phyloP scores from a whole-genome alignment of 331 rosid genomes.

The Rosa hybrid region DNA sequence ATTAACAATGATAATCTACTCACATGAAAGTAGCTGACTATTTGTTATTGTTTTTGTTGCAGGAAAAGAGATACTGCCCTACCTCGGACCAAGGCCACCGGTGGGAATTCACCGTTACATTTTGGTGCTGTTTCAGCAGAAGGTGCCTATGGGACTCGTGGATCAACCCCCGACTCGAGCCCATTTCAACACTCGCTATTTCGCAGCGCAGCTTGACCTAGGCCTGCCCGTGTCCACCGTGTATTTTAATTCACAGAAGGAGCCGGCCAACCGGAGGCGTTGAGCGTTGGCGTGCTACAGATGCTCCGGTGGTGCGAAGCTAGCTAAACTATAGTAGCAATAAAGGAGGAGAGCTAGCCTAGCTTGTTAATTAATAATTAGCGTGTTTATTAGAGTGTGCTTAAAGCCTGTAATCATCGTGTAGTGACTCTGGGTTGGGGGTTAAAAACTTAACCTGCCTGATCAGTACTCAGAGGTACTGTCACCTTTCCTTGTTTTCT shows the following conservation, averaged over 20 bases:
- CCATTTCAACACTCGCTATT: constrained; percentile 72
- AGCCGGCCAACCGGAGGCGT: constrained; percentile 61
- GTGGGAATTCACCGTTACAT: constrained; percentile 85
- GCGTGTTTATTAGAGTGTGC: not conserved
- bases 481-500: not conserved
- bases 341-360: not conserved
- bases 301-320: not conserved
- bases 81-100: constrained; percentile 73
- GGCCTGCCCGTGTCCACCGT: constrained; percentile 79
- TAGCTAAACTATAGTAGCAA: not conserved
- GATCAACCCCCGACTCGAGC: constrained; percentile 62
- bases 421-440: not conserved
- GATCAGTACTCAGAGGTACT: not conserved
- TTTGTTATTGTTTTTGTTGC: not conserved
- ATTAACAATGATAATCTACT: not conserved
- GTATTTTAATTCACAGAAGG: constrained; percentile 83
- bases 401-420: not conserved
- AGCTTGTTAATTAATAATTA: not conserved
- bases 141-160: constrained; percentile 46
- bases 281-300: not conserved
- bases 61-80: constrained; percentile 78
- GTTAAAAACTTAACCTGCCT: not conserved
- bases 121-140: constrained; percentile 66
- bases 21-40: not conserved
- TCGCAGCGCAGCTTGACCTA: constrained; percentile 51